phyloP scores from a whole-genome alignment of 2,329 filamentous ascomycete genomes.

The Penicillium brevicompactum region DNA sequence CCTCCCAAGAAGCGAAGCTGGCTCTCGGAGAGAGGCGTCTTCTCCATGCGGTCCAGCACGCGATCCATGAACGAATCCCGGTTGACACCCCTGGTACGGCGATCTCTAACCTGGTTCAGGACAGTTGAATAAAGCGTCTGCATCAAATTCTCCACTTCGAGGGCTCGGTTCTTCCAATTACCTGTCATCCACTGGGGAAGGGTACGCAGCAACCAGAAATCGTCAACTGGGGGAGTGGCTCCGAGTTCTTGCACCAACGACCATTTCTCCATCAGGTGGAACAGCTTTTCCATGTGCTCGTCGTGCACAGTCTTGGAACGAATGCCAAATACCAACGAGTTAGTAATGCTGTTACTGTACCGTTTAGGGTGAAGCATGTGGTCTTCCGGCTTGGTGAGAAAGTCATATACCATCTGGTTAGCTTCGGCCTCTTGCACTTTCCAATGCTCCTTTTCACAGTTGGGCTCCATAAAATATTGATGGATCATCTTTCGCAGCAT shows the following conservation, averaged over 20 bases:
- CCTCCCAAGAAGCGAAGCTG: not conserved
- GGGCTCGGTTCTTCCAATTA: not conserved
- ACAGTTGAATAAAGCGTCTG: not conserved
- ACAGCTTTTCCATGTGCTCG: not conserved
- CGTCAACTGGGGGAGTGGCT: conserved; percentile 4
- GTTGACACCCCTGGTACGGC: not conserved
- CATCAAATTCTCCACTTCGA: not conserved
- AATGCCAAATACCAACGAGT: not conserved
- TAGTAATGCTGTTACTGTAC: conserved; percentile 54
- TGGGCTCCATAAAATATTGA: conserved; percentile 49
- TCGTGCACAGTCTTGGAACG: not conserved
- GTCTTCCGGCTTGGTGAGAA: conserved; percentile 42
- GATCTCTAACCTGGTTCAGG: not conserved
- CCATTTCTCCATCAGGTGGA: conserved; percentile 6
- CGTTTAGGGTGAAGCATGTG: conserved; percentile 53
- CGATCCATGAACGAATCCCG: not conserved
- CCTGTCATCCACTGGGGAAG: not conserved
- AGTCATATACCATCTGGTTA: conserved; percentile 51
- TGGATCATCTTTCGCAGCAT: conserved; percentile 50
- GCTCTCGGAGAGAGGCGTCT: not conserved
- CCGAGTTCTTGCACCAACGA: conserved; percentile 1
- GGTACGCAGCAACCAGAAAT: not conserved
- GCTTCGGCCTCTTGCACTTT: conserved; percentile 52
- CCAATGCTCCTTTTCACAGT: conserved; percentile 48
- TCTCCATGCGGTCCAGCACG: not conserved